These are phyloP conservation scores for Chlorociboria aeruginascens DNA, from an alignment of 495 filamentous ascomycete genomes.

Conservation along the genomic window DNA sequence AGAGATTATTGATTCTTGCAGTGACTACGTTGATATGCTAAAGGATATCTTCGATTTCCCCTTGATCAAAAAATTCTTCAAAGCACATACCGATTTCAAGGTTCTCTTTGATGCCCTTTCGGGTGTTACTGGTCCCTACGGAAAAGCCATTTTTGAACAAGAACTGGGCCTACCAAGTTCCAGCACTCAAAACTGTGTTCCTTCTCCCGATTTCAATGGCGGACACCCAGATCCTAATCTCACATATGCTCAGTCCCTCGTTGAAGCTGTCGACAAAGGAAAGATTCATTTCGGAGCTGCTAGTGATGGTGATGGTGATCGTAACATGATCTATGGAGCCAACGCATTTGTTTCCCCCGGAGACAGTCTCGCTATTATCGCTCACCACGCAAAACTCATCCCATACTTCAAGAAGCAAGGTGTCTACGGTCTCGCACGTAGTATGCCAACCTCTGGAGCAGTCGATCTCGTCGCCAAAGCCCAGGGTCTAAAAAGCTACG, in stretches of 20 bases:
- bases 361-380: slow-evolving; percentile 94
- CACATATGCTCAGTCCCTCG: slow-evolving; percentile 92
- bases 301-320: slow-evolving; percentile 92
- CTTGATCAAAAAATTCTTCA: slow-evolving; percentile 86
- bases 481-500: slow-evolving; percentile 84
- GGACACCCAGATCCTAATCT: slow-evolving; percentile 97
- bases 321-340: slow-evolving; percentile 99
- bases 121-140: slow-evolving; percentile 93
- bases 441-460: slow-evolving; percentile 93
- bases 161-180: slow-evolving; percentile 68
- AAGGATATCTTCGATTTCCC: slow-evolving; percentile 97
- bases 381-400: slow-evolving; percentile 88
- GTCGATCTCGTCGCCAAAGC: slow-evolving; percentile 92
- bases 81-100: slow-evolving; percentile 80
- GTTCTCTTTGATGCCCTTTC: slow-evolving; percentile 89
- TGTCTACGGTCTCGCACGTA: slow-evolving; percentile 86
- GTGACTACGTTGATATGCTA: slow-evolving; percentile 88
- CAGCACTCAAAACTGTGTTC: slow-evolving; percentile 88
- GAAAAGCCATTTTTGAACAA: slow-evolving; percentile 83
- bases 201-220: slow-evolving; percentile 87
- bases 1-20: slow-evolving; percentile 83
- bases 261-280: slow-evolving; percentile 85
- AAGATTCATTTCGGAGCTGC: slow-evolving; percentile 92
- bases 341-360: slow-evolving; percentile 94
- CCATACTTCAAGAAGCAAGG: slow-evolving; percentile 97